Conservation (phyloP, 1,139 yeast genomes). For the Lipomyces yarrowii region DNA sequence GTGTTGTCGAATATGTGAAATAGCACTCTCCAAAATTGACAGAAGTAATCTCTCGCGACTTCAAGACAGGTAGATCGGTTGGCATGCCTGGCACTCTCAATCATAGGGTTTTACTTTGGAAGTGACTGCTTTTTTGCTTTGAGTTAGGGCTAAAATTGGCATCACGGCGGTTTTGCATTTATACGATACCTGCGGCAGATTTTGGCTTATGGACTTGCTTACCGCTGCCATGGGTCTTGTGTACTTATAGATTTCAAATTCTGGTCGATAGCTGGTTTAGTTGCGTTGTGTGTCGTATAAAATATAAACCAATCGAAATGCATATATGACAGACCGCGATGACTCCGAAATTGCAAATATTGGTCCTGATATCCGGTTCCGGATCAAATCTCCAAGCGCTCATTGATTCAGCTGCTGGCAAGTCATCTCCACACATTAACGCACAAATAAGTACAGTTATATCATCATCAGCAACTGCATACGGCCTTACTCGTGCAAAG, state of each 20-base stretch:
- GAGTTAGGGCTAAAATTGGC: not conserved
- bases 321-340: not conserved
- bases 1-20: not conserved
- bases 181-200: not conserved
- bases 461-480: slow-evolving; percentile 82
- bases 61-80: not conserved
- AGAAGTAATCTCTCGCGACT: not conserved
- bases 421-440: slow-evolving; percentile 45
- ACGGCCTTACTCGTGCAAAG: slow-evolving; percentile 77
- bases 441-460: slow-evolving; percentile 74
- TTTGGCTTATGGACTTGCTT: not conserved
- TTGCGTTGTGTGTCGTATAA: too few species aligned
- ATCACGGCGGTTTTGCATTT: not conserved
- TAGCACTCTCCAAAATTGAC: not conserved
- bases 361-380: slow-evolving; percentile 89
- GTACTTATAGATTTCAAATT: not conserved
- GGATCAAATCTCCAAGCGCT: slow-evolving; percentile 94
- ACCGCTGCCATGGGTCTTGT: not conserved
- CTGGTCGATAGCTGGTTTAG: not conserved
- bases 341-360: slow-evolving; percentile 39
- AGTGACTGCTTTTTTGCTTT: not conserved
- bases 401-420: slow-evolving; percentile 65
- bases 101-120: not conserved
- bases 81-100: not conserved
- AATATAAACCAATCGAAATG: not conserved